Evolutionary conservation across 2,329 filamentous ascomycete genomes (phyloP), one percentile per base, ranked within the genome.

Genomic region (Cladophialophora exuberans): DNA sequence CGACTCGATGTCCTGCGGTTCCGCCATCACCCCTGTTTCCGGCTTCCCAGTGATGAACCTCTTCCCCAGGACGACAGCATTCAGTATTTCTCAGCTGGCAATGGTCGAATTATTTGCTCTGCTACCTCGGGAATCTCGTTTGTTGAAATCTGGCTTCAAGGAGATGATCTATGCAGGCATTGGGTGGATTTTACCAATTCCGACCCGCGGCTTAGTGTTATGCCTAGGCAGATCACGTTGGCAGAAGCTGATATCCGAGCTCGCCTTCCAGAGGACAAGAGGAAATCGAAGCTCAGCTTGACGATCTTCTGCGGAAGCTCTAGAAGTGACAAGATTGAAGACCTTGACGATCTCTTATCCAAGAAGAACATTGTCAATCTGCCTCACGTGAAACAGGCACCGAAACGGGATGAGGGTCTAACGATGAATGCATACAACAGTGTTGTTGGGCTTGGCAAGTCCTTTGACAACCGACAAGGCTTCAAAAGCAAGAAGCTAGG

Each of bases 1-100:
- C 83, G 92, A 54, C 80, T 97, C 5, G 94, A 97, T 71, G 85
- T 85, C 50, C 79, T 99, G 48, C 88, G 91, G 33, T 96, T 97
- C 76, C 86, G 91, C 61, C 88, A 86, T 63, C 94, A 99, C 67
- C 90, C 92, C 3, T 91, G 89, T 69, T 97, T 99, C 77, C 82
- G 86, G 51, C 81, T 96, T 48, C 90, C 92, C 0, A 87, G 84
- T 52, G 94, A 97, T 65, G 73, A 82, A 4, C 74, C 81, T 13
- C 69, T 82, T 33, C 81, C 78, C 59, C 56, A 57, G 42, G 92
- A 97, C 63, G 82, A 83, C 30, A 91, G 89, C 61, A 82, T 97
- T 1, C 90, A 96, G 66, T 89, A 89, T 1, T 97, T 90, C 85
- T 85, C 88, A 0, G 84, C 93, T 1, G 92, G 96, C 54, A 85